Evolutionary conservation across 768 basidiomycete species (phyloP).

Genomic region (Glaciozyma martinii): DNA sequence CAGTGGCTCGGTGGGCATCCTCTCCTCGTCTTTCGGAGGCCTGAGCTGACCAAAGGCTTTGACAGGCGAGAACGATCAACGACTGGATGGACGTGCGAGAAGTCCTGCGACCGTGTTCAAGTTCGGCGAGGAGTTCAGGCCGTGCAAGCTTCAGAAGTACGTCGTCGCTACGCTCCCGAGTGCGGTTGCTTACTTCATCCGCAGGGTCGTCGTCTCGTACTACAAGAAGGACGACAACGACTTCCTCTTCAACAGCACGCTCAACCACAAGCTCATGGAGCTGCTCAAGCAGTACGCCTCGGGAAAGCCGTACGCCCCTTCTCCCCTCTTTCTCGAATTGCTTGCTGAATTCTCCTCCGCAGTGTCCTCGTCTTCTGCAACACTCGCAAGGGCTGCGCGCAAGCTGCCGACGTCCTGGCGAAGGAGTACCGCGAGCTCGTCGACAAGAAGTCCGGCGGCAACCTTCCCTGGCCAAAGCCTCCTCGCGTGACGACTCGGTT

Average conservation of each 20-base stretch:
- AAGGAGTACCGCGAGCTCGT: conserved; percentile 52
- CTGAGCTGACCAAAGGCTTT: background rate
- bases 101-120: conserved; percentile 59
- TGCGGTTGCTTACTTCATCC: no score
- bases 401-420: conserved; percentile 65
- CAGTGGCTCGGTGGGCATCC: conserved; percentile 60
- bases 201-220: conserved; percentile 55
- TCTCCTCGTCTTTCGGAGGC: background rate
- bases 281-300: conserved; percentile 63
- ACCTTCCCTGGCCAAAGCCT: conserved; percentile 57
- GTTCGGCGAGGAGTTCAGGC: conserved; percentile 90
- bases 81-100: conserved; percentile 12
- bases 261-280: conserved; percentile 65
- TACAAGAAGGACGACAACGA: conserved; percentile 58
- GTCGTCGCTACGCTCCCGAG: conserved; percentile 45
- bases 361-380: conserved; percentile 71
- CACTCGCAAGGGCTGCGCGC: conserved; percentile 54
- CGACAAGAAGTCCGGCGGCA: conserved; percentile 34
- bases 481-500: conserved; percentile 36
- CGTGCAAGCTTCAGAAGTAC: conserved; percentile 51
- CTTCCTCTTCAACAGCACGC: conserved; percentile 59
- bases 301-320: conserved; percentile 53
- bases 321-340: background rate
- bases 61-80: conserved; percentile 14
- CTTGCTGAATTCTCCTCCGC: no score